These are phyloP conservation scores for Mollisia scopiformis DNA, from an alignment of 2,329 filamentous ascomycete species.

Conservation along the genomic window DNA sequence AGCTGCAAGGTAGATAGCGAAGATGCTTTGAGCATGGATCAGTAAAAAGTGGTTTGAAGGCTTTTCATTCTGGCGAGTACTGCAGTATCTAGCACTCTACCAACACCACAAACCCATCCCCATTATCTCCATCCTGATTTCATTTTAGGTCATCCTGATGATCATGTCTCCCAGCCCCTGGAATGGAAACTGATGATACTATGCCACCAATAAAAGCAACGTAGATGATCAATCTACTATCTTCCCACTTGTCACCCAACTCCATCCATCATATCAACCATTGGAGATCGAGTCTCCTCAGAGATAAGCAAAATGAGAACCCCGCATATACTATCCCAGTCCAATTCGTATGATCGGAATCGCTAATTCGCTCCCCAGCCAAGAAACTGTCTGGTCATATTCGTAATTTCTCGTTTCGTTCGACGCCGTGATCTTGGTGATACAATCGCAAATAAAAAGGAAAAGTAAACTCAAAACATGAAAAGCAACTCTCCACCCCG, in stretches of 20 bases:
- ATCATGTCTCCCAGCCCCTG: not conserved
- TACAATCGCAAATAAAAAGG: conserved; percentile 31
- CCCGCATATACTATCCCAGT: conserved; percentile 12
- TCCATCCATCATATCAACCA: conserved; percentile 4
- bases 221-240: not conserved
- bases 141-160: conserved; percentile 8
- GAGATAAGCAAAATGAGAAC: conserved; percentile 4
- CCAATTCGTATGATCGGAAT: conserved; percentile 16
- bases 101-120: conserved; percentile 17
- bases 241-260: conserved; percentile 4
- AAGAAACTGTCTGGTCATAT: conserved; percentile 23
- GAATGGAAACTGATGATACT: not conserved
- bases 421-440: conserved; percentile 30
- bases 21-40: not conserved
- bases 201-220: not conserved
- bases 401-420: conserved; percentile 23
- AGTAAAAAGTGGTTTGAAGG: conserved; percentile 4
- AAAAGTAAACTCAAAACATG: conserved; percentile 20
- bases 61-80: conserved; percentile 11
- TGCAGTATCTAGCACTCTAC: conserved; percentile 22
- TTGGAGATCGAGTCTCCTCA: not conserved
- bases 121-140: conserved; percentile 9
- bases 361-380: conserved; percentile 19
- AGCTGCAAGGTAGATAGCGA: too few species aligned
- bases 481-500: conserved; percentile 16